Percentiles rank a stretch among this genome's conserved stretches.
phyloP scores from a whole-genome alignment of 2,329 filamentous ascomycete genomes.

The Stromatinia cepivora region DNA sequence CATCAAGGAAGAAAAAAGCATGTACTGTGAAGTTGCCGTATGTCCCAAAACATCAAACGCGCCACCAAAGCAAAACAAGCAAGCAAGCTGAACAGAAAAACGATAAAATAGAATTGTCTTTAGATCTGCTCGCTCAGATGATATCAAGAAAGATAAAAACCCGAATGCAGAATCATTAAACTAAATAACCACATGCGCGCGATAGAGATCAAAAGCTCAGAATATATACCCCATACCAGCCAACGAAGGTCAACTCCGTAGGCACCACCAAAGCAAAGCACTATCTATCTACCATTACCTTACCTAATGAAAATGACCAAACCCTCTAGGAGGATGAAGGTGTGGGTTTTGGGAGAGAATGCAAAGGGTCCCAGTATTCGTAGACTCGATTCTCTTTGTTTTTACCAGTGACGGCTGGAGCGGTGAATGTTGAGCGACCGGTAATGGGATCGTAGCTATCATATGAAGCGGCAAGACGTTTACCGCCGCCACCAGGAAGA shows the following conservation, averaged over 20 bases:
- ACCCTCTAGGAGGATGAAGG: not conserved
- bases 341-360: constrained; percentile 14
- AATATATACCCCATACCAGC: not conserved
- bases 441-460: constrained; percentile 54
- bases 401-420: constrained; percentile 53
- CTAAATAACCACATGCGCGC: not conserved
- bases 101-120: not conserved
- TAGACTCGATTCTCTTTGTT: constrained; percentile 52
- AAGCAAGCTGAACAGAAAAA: not conserved
- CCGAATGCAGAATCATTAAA: not conserved
- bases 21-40: constrained; percentile 19
- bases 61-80: not conserved
- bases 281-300: constrained; percentile 14
- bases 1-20: not conserved
- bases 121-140: not conserved
- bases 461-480: constrained; percentile 56
- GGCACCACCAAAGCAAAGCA: constrained; percentile 10
- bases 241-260: constrained; percentile 7
- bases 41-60: constrained; percentile 4
- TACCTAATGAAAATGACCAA: not conserved
- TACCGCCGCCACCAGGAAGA: constrained; percentile 62
- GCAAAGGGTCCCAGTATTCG: constrained; percentile 56
- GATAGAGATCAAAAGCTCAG: not conserved
- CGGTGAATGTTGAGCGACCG: constrained; percentile 56
- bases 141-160: not conserved